Base-by-base conservation (phyloP, 345 rosid species). In the Lepidium didymum region DNA sequence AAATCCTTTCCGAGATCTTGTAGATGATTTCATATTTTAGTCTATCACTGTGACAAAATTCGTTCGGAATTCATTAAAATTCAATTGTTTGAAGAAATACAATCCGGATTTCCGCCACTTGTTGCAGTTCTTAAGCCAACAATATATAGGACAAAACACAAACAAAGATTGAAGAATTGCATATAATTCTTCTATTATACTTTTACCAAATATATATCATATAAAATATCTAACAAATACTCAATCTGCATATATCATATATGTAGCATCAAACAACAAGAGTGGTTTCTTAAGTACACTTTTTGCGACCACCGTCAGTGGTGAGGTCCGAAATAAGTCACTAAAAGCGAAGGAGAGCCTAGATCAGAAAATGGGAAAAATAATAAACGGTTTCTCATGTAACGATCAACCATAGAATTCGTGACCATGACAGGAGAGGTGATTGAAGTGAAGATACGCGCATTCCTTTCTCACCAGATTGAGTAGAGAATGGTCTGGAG, bases 221-320 rank as follows among this genome's bases (percentile, higher is more conserved):
- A 53, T n/a, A 4, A 14, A 3, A n/a, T 5, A 1, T 29, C 6
- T 5, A 8, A 29, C 0, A n/a, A 52, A 4, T 29, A 52, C 12
- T 29, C 37, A 7, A 29, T 29, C 33, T 29, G 10, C 6, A 7
- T 8, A 14, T 15, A 52, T 0, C 6, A 51, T 13, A n/a, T 27
- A 4, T 25, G 0, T 51, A 3, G 56, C 8, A 59, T 27, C 10
- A 21, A 36, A 2, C 6, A 19, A 1, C 27, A 2, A n/a, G 10
- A 15, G 10, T 37, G 27, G 33, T 29, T 40, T 12, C 21, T 70
- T 47, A 85, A 56, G 97, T 95, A 74, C 92, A 90, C 80, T 90
- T 86, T 70, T 54, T 83, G 67, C 77, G 61, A 67, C 95, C 90
- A 1, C 81, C 88, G 25, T 76, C 92, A 15, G 97, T 87, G 38